Evolutionary conservation across 2,329 filamentous ascomycete genomes (phyloP), one percentile per base, ranked within the genome.

Genomic region (Ceratocystis destructans): DNA sequence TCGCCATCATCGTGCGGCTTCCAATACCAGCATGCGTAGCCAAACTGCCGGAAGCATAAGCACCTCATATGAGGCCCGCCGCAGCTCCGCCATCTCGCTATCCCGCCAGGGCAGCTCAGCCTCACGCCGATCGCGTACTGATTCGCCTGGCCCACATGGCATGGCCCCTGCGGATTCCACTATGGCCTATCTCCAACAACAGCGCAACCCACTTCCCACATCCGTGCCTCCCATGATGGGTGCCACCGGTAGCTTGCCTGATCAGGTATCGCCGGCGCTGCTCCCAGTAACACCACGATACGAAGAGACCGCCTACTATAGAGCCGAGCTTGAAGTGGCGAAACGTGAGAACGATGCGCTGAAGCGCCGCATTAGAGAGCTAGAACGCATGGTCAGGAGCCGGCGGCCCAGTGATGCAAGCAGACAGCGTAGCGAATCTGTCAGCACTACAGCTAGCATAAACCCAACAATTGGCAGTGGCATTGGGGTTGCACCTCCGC

Each of bases 321-420:
- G 84, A 3, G 77, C 79, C 46, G 85, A 87, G 71, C 76, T 87
- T 0, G 85, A 87, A 28, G 75, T 71, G 4, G 82, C 83, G 48
- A 87, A 85, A 75, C 77, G 79, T 61, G 85, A 88, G 74, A 87
- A 88, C 68, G 85, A 87, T 64, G 73, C 74, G 0, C 74, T 88
- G 59, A 85, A 84, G 76, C 77, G 79, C 65, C 79, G 82, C 15
- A 81, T 88, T 67, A 79, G 83, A 59, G 85, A 87, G 55, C 74
- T 88, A 10, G 85, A 88, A 75, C 77, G 79, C 46, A 74, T 78
- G 69, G 75, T 86, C 6, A 76, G 79, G 5, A 79, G 82, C 61
- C 74, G 78, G 10, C 75, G 78, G 44, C 74, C 77, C 46, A 79
- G 79, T 70, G 80, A 82, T 62, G 74, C 77, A 5, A 73, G 75